Percentiles rank a stretch among this genome's conserved stretches.
Conservation (phyloP, 176 grass and related monocot species). For the Eragrostis nindensis region DNA sequence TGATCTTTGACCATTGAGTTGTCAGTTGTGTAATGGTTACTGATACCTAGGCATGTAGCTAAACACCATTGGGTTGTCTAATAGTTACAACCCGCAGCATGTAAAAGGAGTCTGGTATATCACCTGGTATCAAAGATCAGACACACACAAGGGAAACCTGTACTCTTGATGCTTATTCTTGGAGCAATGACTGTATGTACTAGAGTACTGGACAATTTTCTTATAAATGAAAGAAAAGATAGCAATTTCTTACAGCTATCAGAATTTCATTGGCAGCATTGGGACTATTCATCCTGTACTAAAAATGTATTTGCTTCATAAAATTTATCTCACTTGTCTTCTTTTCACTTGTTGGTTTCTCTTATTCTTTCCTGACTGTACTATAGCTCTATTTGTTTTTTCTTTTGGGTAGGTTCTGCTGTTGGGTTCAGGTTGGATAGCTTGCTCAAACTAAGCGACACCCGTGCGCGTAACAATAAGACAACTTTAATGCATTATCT, state of each 20-base stretch:
- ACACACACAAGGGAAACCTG: neutral
- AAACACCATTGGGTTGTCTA: neutral
- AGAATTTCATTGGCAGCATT: too few species aligned
- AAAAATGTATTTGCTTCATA: constrained; percentile 18
- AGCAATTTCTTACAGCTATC: too few species aligned
- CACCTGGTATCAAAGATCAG: neutral
- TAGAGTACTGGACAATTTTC: too few species aligned
- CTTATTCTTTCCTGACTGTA: constrained; percentile 2
- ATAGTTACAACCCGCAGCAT: neutral
- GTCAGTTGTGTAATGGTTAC: neutral
- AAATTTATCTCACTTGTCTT: neutral
- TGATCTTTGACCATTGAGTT: neutral
- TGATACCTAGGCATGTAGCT: neutral
- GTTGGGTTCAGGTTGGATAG: constrained; percentile 99
- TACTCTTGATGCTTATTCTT: neutral
- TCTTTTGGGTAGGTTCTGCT: constrained; percentile 77
- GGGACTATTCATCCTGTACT: too few species aligned
- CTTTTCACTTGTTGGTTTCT: constrained; percentile 13
- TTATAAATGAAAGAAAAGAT: too few species aligned
- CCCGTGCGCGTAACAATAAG: constrained; percentile 96
- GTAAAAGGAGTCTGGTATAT: neutral
- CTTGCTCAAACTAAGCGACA: constrained; percentile 95
- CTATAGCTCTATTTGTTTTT: constrained; percentile 12
- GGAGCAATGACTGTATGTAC: too few species aligned
- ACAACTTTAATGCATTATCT: constrained; percentile 99